Percentiles rank a stretch among this genome's conserved stretches.
Conservation (phyloP, 2,329 filamentous ascomycete species). For the Trichoderma sp. region DNA sequence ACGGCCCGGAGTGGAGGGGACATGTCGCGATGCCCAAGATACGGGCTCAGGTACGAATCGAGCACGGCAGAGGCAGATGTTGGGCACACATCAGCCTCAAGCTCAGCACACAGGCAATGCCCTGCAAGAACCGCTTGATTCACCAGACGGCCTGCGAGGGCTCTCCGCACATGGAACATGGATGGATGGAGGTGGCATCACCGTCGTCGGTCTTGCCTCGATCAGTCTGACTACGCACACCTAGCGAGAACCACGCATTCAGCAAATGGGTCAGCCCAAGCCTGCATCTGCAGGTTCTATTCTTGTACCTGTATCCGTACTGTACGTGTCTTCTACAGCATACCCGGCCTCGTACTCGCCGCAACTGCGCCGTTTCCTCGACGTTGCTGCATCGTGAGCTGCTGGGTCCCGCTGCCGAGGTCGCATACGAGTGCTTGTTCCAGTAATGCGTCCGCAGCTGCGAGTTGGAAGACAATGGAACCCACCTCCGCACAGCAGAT, state of each 20-base stretch:
- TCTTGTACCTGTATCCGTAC: not conserved
- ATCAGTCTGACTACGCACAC: not conserved
- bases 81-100: not conserved
- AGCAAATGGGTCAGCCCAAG: not conserved
- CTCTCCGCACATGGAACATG: not conserved
- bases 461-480: not conserved
- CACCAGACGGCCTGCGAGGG: not conserved
- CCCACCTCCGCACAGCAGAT: not conserved
- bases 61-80: not conserved
- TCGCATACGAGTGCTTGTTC: not conserved
- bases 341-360: not conserved
- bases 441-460: not conserved
- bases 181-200: not conserved
- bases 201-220: not conserved
- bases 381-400: not conserved
- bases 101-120: not conserved
- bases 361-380: not conserved
- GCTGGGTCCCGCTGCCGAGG: not conserved
- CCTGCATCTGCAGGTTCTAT: not conserved
- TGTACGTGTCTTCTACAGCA: not conserved
- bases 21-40: not conserved
- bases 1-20: not conserved
- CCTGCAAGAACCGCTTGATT: not conserved
- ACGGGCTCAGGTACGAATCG: not conserved
- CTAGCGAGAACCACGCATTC: not conserved